Evolutionary conservation across 139 green algal species (phyloP).

Genomic region (Ulvella scutata): DNA sequence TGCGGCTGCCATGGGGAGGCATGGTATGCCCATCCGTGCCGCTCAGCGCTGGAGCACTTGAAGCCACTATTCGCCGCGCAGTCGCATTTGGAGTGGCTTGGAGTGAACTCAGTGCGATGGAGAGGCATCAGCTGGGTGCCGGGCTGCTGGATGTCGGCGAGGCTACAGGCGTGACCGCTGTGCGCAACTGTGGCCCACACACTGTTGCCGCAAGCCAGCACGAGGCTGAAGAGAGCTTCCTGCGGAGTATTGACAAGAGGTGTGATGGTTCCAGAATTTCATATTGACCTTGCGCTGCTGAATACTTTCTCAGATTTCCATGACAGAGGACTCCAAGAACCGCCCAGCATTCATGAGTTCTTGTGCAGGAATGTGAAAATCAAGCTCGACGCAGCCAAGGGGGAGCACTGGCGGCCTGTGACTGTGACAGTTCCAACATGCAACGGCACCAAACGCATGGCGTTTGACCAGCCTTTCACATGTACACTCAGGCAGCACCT

Average conservation of each 20-base stretch:
- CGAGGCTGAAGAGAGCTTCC: background rate
- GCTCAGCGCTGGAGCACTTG: background rate
- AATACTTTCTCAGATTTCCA: background rate
- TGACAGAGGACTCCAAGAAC: background rate
- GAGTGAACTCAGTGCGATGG: background rate
- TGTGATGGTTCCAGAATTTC: background rate
- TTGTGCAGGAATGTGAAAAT: background rate
- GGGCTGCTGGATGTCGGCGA: background rate
- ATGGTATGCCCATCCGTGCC: background rate
- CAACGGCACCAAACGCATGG: background rate
- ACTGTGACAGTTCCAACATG: background rate
- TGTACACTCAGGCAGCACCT: no score
- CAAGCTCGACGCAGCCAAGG: background rate
- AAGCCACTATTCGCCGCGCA: background rate
- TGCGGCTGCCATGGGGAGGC: background rate
- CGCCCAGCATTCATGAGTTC: background rate
- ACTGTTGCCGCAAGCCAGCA: background rate
- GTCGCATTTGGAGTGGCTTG: background rate
- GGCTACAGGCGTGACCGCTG: background rate
- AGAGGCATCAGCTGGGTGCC: background rate
- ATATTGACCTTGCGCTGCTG: background rate
- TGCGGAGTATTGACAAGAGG: background rate
- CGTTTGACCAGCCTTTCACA: background rate
- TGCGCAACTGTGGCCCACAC: background rate
- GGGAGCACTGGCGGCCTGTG: background rate